Percentiles rank a stretch among this genome's conserved stretches.
phyloP scores from a whole-genome alignment of 495 filamentous ascomycete genomes.

The Mytilinidion resinicola region DNA sequence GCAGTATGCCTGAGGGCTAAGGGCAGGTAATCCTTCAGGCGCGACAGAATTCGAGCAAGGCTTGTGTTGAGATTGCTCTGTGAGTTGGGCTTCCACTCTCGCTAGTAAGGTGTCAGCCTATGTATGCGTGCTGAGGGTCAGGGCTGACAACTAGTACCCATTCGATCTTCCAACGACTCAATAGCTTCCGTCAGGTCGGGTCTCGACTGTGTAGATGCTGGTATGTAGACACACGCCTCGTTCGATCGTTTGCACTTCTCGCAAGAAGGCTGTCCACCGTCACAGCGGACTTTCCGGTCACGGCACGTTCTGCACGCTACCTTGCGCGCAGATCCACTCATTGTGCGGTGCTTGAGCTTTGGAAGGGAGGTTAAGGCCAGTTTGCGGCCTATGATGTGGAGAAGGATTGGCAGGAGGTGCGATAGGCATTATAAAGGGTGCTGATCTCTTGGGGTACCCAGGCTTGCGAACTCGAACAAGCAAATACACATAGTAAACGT shows the following conservation, averaged over 20 bases:
- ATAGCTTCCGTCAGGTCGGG: background rate
- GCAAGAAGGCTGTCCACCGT: background rate
- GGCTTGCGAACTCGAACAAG: no score
- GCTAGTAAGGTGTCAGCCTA: background rate
- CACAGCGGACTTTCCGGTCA: background rate
- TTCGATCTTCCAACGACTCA: background rate
- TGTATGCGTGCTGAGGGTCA: background rate
- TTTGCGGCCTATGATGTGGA: no score
- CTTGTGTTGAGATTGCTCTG: no score
- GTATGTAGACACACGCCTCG: background rate
- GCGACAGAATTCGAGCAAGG: no score
- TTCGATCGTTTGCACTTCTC: background rate
- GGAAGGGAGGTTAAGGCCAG: no score
- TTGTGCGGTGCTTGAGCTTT: no score
- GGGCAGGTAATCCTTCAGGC: no score
- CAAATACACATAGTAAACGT: no score
- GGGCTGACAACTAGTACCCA: background rate
- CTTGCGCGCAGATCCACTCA: background rate
- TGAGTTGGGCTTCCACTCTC: background rate
- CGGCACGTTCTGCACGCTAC: background rate
- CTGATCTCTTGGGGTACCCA: no score
- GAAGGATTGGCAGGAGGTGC: no score
- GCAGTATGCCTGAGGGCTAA: no score
- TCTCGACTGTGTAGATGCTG: background rate
- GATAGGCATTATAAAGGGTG: no score